Evolutionary conservation across 2,329 filamentous ascomycete genomes (phyloP), one percentile per base, ranked within the genome.

Genomic region (Aspergillus sp.): DNA sequence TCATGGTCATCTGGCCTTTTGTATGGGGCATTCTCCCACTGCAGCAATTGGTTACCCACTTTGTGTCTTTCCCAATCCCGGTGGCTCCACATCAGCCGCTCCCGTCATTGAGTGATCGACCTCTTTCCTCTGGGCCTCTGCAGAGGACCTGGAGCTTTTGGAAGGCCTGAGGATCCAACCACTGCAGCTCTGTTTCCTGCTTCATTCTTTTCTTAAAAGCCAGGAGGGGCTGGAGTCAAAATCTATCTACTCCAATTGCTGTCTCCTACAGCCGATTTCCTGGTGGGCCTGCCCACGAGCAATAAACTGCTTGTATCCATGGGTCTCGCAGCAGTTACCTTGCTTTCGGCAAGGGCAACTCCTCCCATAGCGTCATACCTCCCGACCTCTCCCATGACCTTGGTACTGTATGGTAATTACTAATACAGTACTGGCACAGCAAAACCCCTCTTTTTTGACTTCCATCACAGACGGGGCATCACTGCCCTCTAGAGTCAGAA

Each of bases 51-150:
- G 50, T 53, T 51, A 33, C 54, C 53, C 45, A 42, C n/a, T 52
- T 50, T 46, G 52, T 60, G 30, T 54, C 58, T 61, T 54, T 39
- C 59, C 62, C 61, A 64, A 61, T 58, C 57, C 58, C 47, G 53
- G 54, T 59, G 60, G 61, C 60, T 66, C 61, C 64, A 64, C 63
- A 51, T 58, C 39, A 61, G 51, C 58, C 59, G 56, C 51, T 53
- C 57, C 63, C 59, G 60, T 62, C 64, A 61, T 63, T 57, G 53
- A 64, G 51, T 48, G 51, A 61, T 60, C 46, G 51, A 52, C 41
- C 47, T 54, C 34, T 34, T 46, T 40, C 20, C 39, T 12, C 24
- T 42, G 37, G 37, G 34, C 41, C 39, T 12, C 37, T 42, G 37
- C 45, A 42, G 37, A 55, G 20, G 15, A 54, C 40, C 40, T 52